These are phyloP conservation scores for Magnolia sinica DNA, from an alignment of 164 flowering plant species.

Conservation along the genomic window DNA sequence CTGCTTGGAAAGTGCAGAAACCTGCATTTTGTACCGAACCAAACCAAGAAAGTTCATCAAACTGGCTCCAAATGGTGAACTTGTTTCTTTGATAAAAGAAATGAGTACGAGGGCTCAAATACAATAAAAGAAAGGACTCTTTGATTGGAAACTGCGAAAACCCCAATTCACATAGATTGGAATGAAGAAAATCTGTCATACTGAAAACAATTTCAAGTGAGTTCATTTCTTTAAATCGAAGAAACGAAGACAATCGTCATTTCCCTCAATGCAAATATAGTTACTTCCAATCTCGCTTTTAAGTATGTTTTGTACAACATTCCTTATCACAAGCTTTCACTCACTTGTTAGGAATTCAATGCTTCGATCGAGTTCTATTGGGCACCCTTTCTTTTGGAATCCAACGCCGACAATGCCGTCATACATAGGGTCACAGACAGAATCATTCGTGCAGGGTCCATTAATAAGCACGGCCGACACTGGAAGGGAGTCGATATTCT, in stretches of 20 bases:
- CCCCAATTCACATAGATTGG: background rate
- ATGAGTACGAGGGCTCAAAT: too few relatives aligned
- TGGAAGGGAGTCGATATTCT: slow-evolving; percentile 74
- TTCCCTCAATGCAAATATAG: background rate
- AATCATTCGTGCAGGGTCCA: slow-evolving; percentile 57
- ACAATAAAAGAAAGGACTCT: background rate
- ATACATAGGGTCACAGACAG: slow-evolving; percentile 56
- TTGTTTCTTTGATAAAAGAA: too few relatives aligned
- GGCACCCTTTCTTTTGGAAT: slow-evolving; percentile 94
- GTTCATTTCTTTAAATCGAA: too few relatives aligned
- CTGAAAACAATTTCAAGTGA: too few relatives aligned
- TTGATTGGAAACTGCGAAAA: background rate
- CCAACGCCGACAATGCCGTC: slow-evolving; percentile 64
- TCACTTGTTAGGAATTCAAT: slow-evolving; percentile 61
- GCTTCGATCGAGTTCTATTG: slow-evolving; percentile 93
- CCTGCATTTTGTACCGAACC: too few relatives aligned
- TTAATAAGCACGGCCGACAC: slow-evolving; percentile 52
- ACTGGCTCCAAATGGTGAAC: background rate
- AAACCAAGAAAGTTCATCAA: too few relatives aligned
- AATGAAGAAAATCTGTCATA: background rate
- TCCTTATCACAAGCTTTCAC: background rate
- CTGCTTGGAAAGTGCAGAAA: too few relatives aligned
- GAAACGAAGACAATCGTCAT: background rate
- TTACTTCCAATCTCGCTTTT: background rate
- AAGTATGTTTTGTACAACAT: background rate